Base-by-base conservation (phyloP, 2,329 filamentous ascomycete genomes). In the Lizonia empirigonia region DNA sequence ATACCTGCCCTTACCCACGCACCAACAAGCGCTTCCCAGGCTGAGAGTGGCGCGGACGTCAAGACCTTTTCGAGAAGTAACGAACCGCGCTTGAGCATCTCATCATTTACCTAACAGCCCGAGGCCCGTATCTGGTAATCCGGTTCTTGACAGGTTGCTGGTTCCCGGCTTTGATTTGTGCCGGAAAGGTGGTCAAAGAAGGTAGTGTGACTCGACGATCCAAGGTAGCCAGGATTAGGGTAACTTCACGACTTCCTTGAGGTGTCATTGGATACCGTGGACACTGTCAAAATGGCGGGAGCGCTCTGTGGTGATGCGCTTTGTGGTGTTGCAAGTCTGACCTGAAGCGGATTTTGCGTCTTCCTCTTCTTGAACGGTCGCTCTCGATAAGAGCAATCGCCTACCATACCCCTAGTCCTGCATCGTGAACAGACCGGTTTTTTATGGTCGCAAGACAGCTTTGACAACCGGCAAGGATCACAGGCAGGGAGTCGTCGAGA, bases 141-240 rank as follows among this genome's bases (percentile, higher is more conserved):
- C 15, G 12, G 4, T 24, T 26, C 15, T 12, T 26, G 35, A 4
- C n/a, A 8, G n/a, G 4, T 18, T 7, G 7, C 16, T 34, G 49
- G 61, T 9, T 24, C 15, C 13, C 15, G 5, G n/a, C 20, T 26
- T 12, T 42, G 24, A 29, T 38, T 9, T 8, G 44, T 18, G 61
- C 53, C 13, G 53, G 27, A 56, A 8, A 71, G 54, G 15, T 71
- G 64, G 26, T 67, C 59, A 52, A 73, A 71, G 15, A 73, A 63
- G 12, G 67, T 58, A 7, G 64, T 60, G 42, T 69, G 63, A 45
- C 67, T 71, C 5, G 67, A 69, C 2, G 57, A 58, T 18, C 69
- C 70, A 7, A 69, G 58, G 33, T 65, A 72, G 4, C 68, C 68
- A 18, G 69, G 68, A 50, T 72, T 73, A 0, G 70, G 69, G 55